Base-by-base conservation (phyloP, 441 rosid species). In the Sinapis alba region DNA sequence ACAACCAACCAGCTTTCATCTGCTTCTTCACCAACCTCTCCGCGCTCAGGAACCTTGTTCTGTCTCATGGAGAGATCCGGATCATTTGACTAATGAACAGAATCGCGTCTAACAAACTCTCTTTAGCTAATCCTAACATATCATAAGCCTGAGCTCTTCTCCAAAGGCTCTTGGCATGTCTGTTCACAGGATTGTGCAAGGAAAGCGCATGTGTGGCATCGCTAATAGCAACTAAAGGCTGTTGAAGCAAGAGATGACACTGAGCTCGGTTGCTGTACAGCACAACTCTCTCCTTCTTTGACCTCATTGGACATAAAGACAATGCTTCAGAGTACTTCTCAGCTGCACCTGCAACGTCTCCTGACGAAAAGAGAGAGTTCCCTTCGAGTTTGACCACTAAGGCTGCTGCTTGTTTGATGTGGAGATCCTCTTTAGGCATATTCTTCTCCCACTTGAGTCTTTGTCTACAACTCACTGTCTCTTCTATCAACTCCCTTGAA, bases 81-180 rank as follows among this genome's bases (percentile, higher is more conserved):
- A 63, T 95, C 99, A 70, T 89, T 90, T 26, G 97, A 86, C 83
- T 24, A 65, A 95, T 92, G 79, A 95, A 95, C 65, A 92, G 81
- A 85, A 95, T 92, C 2, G 98, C 99, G 50, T 95, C 99, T 30
- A 95, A 80, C 80, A 95, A 85, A 74, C 97, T 95, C 83, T 95
- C 98, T 83, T 95, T 92, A 34, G 96, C 97, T 72, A 95, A 80
- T 45, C 91, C 89, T 9, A 95, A 84, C 93, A 92, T 95, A 82
- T 95, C 99, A 78, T 92, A 95, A 32, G 98, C 99, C 75, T 95
- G 96, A 67, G 99, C 98, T 83, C 99, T 88, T 80, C 98, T 90
- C 98, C 99, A 95, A 0, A 92, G 97, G 79, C 97, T 90, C 84
- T 92, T 95, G 30, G 98, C 99, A 78, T 95, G 99, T 18, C 92